These are phyloP conservation scores for Aspergillus ochraceus DNA, from an alignment of 2,329 filamentous ascomycete species.

Conservation along the genomic window DNA sequence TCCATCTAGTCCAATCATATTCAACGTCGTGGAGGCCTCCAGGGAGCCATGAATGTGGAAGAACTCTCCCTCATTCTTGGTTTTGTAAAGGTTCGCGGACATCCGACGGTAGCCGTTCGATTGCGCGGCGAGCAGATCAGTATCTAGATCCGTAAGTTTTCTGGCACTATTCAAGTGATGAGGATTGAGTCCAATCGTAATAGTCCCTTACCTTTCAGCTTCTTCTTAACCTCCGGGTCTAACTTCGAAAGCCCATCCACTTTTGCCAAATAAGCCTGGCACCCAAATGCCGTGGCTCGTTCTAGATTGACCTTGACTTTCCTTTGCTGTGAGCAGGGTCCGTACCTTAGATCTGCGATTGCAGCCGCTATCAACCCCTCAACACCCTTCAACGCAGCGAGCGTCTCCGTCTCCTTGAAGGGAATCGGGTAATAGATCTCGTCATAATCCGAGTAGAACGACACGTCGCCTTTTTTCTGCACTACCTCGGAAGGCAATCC, in stretches of 20 bases:
- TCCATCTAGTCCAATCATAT: constrained; percentile 68
- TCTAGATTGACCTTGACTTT: constrained; percentile 39
- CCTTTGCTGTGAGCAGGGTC: constrained; percentile 38
- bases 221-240: constrained; percentile 38
- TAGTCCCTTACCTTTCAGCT: constrained; percentile 36
- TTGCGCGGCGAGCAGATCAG: constrained; percentile 69
- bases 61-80: constrained; percentile 64
- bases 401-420: constrained; percentile 55
- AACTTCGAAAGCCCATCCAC: constrained; percentile 40
- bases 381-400: constrained; percentile 58
- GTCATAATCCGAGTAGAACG: constrained; percentile 38
- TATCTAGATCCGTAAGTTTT: constrained; percentile 53
- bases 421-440: constrained; percentile 46
- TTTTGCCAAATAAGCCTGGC: constrained; percentile 44
- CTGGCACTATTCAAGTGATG: no score
- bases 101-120: constrained; percentile 70
- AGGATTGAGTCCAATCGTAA: neutral
- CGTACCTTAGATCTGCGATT: constrained; percentile 57
- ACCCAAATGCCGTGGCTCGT: constrained; percentile 41
- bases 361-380: constrained; percentile 62
- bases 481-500: constrained; percentile 33
- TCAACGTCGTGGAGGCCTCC: constrained; percentile 67
- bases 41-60: constrained; percentile 76
- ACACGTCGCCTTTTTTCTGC: constrained; percentile 33
- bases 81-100: constrained; percentile 71